A percentile compares a stretch with the other conserved stretches of the same genome.
Evolutionary conservation across 2,329 filamentous ascomycete genomes (phyloP).

Genomic region (Mycogone perniciosa): DNA sequence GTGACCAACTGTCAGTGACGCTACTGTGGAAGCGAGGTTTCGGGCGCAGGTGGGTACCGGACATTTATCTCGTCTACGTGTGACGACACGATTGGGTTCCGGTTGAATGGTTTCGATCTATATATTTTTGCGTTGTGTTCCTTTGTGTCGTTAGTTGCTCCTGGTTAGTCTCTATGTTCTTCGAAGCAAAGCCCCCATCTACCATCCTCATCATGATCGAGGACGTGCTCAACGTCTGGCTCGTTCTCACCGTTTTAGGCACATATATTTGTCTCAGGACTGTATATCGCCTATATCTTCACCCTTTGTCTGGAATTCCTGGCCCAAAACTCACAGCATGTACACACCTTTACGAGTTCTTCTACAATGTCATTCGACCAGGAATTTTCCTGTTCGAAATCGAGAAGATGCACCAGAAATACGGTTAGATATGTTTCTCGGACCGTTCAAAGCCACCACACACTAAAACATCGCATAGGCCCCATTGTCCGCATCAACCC

Average conservation of each 20-base stretch:
- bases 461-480: conserved; percentile 14
- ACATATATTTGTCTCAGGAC: neutral
- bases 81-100: conserved; percentile 1
- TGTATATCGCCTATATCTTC: conserved; percentile 18
- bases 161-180: neutral
- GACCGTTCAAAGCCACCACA: neutral
- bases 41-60: neutral
- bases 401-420: conserved; percentile 27
- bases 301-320: conserved; percentile 24
- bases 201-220: neutral
- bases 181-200: neutral
- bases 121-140: neutral
- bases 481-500: conserved; percentile 25
- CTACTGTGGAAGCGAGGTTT: neutral
- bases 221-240: neutral
- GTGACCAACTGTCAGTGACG: neutral
- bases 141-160: neutral
- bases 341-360: conserved; percentile 28
- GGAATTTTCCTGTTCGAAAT: conserved; percentile 26
- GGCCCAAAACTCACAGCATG: conserved; percentile 28
- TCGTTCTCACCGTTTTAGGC: neutral
- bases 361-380: conserved; percentile 23
- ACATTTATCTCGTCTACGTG: neutral
- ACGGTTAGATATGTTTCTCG: conserved; percentile 21
- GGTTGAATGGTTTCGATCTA: neutral